Evolutionary conservation across 495 filamentous ascomycete genomes (phyloP), one percentile per base, ranked within the genome.

Genomic region (Aspergillus baeticus): DNA sequence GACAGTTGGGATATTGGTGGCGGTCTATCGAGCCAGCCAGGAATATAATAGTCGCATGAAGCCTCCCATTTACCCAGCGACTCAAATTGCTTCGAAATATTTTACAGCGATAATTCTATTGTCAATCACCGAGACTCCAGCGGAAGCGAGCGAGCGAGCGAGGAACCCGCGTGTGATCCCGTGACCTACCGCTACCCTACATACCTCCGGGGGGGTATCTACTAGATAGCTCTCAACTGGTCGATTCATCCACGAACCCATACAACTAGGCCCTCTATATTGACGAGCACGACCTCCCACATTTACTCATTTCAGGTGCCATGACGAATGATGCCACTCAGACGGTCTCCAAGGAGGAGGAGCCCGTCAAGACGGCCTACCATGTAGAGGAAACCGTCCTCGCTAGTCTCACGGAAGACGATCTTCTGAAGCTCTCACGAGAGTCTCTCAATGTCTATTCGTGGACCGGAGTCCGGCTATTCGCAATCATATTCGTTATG

Each of bases 391-490:
- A 77, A 45, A 54, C 69, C 1, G 68, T 60, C 7, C 62, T 74
- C 8, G 69, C 72, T 22, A 63, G 68, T 13, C 48, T 77, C 51
- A 75, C 72, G 1, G 74, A 74, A 15, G 74, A 74, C 13, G 71
- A 75, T 51, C 6, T 60, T 13, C 70, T 66, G 58, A 67, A 62
- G 18, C 31, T 71, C 1, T 75, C 67, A 2, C 26, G 61, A 35
- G 69, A 75, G 17, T 64, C 69, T 8, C 55, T 74, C 10, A 57
- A 23, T 5, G 39, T 72, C 21, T 57, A 59, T 41, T 76, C 73
- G 29, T 67, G 61, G 69, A 59, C 70, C 15, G 68, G 65, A 13
- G 49, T 73, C 39, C 68, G 74, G 14, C 57, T 77, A 6, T 54
- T 44, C 26, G 60, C 67, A 18, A 71, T 75, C 29, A 69, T 76